Percentiles rank a stretch among this genome's conserved stretches.
Conservation (phyloP, 768 basidiomycete genomes). For the Nevesoporus exiguus region DNA sequence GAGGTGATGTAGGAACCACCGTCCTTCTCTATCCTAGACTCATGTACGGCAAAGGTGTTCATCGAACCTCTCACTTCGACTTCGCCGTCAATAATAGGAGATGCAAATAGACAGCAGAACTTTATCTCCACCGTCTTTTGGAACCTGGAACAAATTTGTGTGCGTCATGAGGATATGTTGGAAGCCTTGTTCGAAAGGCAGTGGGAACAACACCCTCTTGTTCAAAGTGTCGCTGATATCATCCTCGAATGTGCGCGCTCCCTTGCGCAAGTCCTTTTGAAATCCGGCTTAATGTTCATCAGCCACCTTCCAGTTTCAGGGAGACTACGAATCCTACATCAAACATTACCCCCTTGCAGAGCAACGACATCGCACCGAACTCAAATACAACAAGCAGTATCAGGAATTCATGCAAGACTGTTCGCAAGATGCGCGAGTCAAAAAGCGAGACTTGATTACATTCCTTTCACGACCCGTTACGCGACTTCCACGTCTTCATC, state of each 20-base stretch:
- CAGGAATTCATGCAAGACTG: slow-evolving; percentile 61
- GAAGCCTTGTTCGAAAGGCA: slow-evolving; percentile 75
- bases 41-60: slow-evolving; percentile 52
- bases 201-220: slow-evolving; percentile 77
- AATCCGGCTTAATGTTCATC: slow-evolving; percentile 17
- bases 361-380: slow-evolving; percentile 73
- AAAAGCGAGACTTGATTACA: slow-evolving; percentile 73
- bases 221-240: slow-evolving; percentile 82
- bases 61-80: slow-evolving; percentile 60
- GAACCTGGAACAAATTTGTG: slow-evolving; percentile 68
- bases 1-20: slow-evolving; percentile 43
- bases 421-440: slow-evolving; percentile 60
- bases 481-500: slow-evolving; percentile 75
- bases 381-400: slow-evolving; percentile 65
- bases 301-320: slow-evolving; percentile 46
- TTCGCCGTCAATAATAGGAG: slow-evolving; percentile 60
- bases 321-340: slow-evolving; percentile 76
- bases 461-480: slow-evolving; percentile 86
- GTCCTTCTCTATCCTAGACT: slow-evolving; percentile 1
- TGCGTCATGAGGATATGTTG: slow-evolving; percentile 67
- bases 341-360: slow-evolving; percentile 88
- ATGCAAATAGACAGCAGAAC: slow-evolving; percentile 45
- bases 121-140: slow-evolving; percentile 84
- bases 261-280: slow-evolving; percentile 3
- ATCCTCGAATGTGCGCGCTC: slow-evolving; percentile 65